These are phyloP conservation scores for Boletus subparvulus DNA, from an alignment of 768 basidiomycete genomes.

Conservation along the genomic window DNA sequence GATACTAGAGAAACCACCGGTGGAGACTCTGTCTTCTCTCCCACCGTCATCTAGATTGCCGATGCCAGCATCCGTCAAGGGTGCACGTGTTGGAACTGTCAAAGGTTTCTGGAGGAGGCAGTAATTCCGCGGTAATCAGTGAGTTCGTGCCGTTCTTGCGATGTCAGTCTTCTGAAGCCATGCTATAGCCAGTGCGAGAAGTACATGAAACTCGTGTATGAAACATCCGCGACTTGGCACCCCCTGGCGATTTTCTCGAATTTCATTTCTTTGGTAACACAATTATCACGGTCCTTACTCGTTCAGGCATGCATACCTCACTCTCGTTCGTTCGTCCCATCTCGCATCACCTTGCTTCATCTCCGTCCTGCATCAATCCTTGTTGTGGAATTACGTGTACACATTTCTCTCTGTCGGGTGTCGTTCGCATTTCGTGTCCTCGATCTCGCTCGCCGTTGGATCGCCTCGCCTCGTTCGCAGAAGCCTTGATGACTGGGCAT, in stretches of 20 bases:
- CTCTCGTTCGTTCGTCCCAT: constrained; percentile 11
- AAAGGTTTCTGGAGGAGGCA: constrained; percentile 33
- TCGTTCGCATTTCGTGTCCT: constrained; percentile 11
- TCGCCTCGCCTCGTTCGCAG: background rate
- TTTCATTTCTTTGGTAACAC: background rate
- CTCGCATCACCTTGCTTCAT: constrained; percentile 13
- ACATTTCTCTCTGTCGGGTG: constrained; percentile 21
- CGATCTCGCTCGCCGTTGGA: constrained; percentile 5
- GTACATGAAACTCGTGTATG: constrained; percentile 2
- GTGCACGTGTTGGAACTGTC: constrained; percentile 25
- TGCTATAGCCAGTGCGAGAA: background rate
- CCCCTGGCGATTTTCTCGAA: background rate
- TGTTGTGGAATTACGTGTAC: constrained; percentile 37
- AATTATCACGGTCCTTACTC: constrained; percentile 19
- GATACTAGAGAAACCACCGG: constrained; percentile 5
- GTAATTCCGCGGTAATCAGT: constrained; percentile 11
- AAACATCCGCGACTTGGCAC: constrained; percentile 5
- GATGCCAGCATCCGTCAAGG: constrained; percentile 26
- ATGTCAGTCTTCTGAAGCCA: background rate
- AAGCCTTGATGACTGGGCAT: background rate
- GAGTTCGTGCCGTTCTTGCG: background rate
- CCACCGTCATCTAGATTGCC: constrained; percentile 19
- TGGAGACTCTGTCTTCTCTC: background rate
- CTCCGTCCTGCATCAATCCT: constrained; percentile 18
- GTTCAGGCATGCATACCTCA: background rate